Conservation (phyloP, 371 early-diverging fungal species). For the Lichtheimia corymbifera region DNA sequence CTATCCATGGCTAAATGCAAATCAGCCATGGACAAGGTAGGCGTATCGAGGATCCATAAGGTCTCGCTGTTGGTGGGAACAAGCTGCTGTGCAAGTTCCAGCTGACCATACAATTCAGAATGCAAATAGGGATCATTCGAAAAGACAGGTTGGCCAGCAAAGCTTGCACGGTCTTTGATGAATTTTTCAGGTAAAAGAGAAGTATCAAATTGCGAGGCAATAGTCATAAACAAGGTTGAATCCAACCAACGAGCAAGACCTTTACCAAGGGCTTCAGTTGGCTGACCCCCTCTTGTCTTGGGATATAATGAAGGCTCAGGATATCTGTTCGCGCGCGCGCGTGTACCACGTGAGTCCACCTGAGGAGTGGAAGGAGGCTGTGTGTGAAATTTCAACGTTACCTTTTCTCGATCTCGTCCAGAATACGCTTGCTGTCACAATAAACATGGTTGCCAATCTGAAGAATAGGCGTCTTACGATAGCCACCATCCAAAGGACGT, state of each 20-base stretch:
- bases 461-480: slow-evolving; percentile 61
- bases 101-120: slow-evolving; percentile 7
- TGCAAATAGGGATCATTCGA: background rate
- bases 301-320: slow-evolving; percentile 21
- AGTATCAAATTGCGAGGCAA: slow-evolving; percentile 17
- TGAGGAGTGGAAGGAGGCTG: background rate
- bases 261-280: slow-evolving; percentile 4
- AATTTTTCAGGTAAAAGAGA: slow-evolving; percentile 13
- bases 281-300: slow-evolving; percentile 6
- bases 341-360: too few species aligned
- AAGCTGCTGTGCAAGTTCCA: slow-evolving; percentile 10
- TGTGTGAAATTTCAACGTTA: slow-evolving; percentile 11
- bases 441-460: slow-evolving; percentile 62
- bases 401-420: slow-evolving; percentile 54
- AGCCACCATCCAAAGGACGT: slow-evolving; percentile 55
- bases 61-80: background rate
- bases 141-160: slow-evolving; percentile 9
- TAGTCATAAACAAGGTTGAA: slow-evolving; percentile 10
- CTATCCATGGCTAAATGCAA: slow-evolving; percentile 34
- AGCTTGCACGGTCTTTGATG: slow-evolving; percentile 20
- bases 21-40: slow-evolving; percentile 31
- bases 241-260: slow-evolving; percentile 20
- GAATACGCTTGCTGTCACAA: slow-evolving; percentile 52
- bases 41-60: slow-evolving; percentile 38
- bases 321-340: slow-evolving; percentile 4